These are phyloP conservation scores for Incumbomyces lentus DNA, from an alignment of 2,329 filamentous ascomycete species.

Conservation along the genomic window DNA sequence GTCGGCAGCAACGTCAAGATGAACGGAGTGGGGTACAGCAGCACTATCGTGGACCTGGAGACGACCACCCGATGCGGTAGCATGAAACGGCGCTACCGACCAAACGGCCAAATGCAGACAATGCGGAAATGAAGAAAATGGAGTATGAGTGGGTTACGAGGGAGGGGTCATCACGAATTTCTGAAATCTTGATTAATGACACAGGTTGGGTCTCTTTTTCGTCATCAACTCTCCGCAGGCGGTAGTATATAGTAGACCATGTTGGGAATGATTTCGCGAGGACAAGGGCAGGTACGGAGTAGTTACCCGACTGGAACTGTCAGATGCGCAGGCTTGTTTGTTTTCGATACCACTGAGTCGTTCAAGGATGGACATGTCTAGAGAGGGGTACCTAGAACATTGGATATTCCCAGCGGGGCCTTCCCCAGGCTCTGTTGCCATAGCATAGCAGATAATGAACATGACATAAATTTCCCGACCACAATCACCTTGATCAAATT, in stretches of 20 bases:
- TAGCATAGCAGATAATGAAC: no score
- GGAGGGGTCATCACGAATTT: background rate
- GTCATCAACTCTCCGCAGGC: background rate
- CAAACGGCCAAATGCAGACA: no score
- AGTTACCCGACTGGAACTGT: background rate
- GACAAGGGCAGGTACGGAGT: background rate
- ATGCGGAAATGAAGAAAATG: background rate
- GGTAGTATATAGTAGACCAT: background rate
- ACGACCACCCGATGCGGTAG: slow-evolving; percentile 2
- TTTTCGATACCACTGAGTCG: no score
- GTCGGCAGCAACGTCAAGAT: slow-evolving; percentile 21
- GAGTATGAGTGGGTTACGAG: background rate
- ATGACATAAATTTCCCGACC: no score
- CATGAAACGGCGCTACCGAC: slow-evolving; percentile 3
- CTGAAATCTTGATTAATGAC: background rate
- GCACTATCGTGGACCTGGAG: slow-evolving; percentile 2
- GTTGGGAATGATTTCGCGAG: background rate
- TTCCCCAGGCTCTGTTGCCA: no score
- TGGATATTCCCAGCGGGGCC: no score
- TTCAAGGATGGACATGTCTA: no score
- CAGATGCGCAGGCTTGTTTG: no score
- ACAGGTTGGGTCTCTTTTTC: background rate
- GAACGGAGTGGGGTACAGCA: slow-evolving; percentile 13
- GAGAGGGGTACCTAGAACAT: no score
- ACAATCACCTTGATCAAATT: no score